A percentile compares a stretch with the other conserved stretches of the same genome.
These are phyloP conservation scores for Zymoseptoria passerinii DNA, from an alignment of 2,329 filamentous ascomycete genomes.

Conservation along the genomic window DNA sequence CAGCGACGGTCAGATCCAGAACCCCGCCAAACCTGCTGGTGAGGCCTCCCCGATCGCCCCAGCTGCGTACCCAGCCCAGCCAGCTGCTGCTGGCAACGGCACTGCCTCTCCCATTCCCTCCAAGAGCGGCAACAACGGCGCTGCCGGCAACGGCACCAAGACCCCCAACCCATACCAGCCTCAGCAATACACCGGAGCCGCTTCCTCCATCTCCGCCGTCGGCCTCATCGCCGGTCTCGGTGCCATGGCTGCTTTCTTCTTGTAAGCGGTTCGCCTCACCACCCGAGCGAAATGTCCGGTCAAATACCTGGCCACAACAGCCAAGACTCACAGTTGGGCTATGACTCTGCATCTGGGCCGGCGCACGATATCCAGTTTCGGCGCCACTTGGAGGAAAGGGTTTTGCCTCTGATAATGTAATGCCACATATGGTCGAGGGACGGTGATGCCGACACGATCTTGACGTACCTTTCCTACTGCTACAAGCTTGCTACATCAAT, in stretches of 20 bases:
- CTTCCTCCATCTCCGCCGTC: conserved; percentile 14
- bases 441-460: background rate
- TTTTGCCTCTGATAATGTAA: background rate
- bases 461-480: no score
- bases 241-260: conserved; percentile 22
- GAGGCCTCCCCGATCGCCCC: background rate
- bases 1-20: background rate
- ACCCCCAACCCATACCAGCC: conserved; percentile 2
- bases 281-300: conserved; percentile 8
- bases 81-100: conserved; percentile 1
- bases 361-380: conserved; percentile 7
- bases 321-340: conserved; percentile 7
- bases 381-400: background rate
- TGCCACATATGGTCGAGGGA: background rate
- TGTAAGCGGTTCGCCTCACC: conserved; percentile 12
- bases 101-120: background rate
- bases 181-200: conserved; percentile 16
- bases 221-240: conserved; percentile 18
- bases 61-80: background rate
- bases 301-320: conserved; percentile 6
- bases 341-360: conserved; percentile 11
- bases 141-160: background rate
- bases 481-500: no score
- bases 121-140: background rate
- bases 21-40: background rate